Conservation (phyloP, 768 basidiomycete genomes). For the Mycena filopes region DNA sequence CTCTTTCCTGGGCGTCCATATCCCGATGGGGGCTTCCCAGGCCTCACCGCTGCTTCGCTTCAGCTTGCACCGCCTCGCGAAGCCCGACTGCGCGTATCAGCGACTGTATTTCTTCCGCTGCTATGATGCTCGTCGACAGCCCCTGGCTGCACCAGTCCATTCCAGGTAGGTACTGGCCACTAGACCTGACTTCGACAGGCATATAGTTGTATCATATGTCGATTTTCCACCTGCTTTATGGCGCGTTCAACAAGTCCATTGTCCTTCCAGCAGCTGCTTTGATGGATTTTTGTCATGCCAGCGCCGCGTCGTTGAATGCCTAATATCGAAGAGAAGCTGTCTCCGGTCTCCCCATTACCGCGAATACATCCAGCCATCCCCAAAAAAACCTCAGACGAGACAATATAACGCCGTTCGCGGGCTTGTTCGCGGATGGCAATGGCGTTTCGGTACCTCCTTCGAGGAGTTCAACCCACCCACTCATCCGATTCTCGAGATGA, state of each 20-base stretch:
- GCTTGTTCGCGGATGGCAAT: too few species aligned
- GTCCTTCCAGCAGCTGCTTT: neutral
- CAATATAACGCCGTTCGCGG: too few species aligned
- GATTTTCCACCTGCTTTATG: neutral
- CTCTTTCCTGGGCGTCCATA: slow-evolving; percentile 5
- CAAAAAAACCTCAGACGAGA: neutral
- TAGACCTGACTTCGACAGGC: neutral
- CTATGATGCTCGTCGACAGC: slow-evolving; percentile 10
- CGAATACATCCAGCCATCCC: neutral
- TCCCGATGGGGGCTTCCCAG: slow-evolving; percentile 2
- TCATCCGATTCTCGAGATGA: too few species aligned
- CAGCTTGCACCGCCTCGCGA: slow-evolving; percentile 26
- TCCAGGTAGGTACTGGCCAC: slow-evolving; percentile 1
- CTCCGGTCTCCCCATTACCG: slow-evolving; percentile 24
- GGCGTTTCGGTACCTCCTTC: slow-evolving; percentile 10
- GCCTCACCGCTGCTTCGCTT: neutral
- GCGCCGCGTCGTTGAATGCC: neutral
- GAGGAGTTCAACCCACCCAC: too few species aligned
- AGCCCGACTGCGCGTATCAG: slow-evolving; percentile 16
- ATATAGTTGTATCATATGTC: neutral
- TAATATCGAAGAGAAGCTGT: slow-evolving; percentile 13
- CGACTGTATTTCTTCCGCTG: neutral
- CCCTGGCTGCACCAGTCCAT: neutral
- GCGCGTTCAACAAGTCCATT: neutral
- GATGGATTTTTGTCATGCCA: slow-evolving; percentile 24